phyloP scores from a whole-genome alignment of 1,284 basidiomycete species.

The Ustanciosporium gigantosporum region DNA sequence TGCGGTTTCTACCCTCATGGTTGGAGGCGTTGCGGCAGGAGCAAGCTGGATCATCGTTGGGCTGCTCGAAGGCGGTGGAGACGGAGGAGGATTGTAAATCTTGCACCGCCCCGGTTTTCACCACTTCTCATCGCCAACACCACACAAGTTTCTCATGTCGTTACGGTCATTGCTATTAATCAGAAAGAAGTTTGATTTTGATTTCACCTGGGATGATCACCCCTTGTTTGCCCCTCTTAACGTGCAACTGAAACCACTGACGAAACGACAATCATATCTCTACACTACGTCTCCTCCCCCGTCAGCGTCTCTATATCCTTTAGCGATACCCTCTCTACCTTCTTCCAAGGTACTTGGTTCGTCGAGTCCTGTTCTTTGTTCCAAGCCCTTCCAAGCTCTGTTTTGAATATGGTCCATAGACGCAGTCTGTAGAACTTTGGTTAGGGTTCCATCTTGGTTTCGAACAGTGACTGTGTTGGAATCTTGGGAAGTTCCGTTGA shows the following conservation, averaged over 20 bases:
- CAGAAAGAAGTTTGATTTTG: not conserved
- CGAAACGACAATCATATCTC: too few relatives aligned
- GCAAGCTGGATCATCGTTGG: slow-evolving; percentile 85
- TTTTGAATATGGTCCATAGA: slow-evolving; percentile 69
- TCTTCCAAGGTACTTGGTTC: slow-evolving; percentile 81
- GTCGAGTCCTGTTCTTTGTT: slow-evolving; percentile 77
- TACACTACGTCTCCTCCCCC: slow-evolving; percentile 36
- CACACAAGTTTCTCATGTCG: too few relatives aligned
- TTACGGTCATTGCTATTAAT: too few relatives aligned
- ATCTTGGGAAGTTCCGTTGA: not conserved
- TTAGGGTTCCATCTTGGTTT: slow-evolving; percentile 69
- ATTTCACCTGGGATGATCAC: slow-evolving; percentile 1
- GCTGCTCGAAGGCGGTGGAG: slow-evolving; percentile 67
- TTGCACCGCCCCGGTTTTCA: too few relatives aligned
- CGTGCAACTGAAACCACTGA: too few relatives aligned
- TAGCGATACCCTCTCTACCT: slow-evolving; percentile 84
- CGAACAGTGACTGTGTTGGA: slow-evolving; percentile 66
- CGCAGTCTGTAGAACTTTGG: slow-evolving; percentile 61
- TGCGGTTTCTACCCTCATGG: slow-evolving; percentile 82
- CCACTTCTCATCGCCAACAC: too few relatives aligned
- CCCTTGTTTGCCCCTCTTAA: too few relatives aligned
- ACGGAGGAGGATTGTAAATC: slow-evolving; percentile 4
- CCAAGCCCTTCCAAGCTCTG: slow-evolving; percentile 81
- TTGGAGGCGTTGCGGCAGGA: slow-evolving; percentile 85
- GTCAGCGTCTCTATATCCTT: slow-evolving; percentile 70